phyloP scores from a whole-genome alignment of 805 yeast species.

The Candida namnaoensis region DNA sequence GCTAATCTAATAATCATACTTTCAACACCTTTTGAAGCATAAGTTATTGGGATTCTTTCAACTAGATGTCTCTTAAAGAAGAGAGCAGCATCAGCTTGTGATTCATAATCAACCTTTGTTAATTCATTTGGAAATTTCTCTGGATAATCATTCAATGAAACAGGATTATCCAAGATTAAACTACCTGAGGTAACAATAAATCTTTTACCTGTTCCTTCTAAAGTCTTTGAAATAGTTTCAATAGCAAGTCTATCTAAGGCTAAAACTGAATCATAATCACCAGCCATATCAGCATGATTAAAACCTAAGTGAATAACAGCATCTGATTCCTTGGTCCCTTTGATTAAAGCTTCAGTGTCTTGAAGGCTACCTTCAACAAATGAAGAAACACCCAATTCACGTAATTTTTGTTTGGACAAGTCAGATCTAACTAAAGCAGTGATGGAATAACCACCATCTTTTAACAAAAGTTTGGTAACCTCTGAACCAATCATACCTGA shows the following conservation, averaged over 20 bases:
- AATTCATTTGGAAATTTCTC: background rate
- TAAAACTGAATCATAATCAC: constrained; percentile 9
- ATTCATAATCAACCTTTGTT: background rate
- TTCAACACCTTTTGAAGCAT: constrained; percentile 19
- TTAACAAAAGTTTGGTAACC: constrained; percentile 12
- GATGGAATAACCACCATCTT: constrained; percentile 18
- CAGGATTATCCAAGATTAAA: constrained; percentile 1
- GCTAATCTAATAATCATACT: constrained; percentile 18
- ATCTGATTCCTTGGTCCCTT: constrained; percentile 22
- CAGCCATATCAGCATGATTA: constrained; percentile 18
- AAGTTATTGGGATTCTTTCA: constrained; percentile 9
- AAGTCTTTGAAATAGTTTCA: constrained; percentile 18
- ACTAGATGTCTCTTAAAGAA: constrained; percentile 5
- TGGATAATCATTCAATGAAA: constrained; percentile 5
- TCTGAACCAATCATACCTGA: constrained; percentile 24
- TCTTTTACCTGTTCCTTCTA: constrained; percentile 20
- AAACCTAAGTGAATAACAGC: constrained; percentile 30
- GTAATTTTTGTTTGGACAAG: constrained; percentile 18
- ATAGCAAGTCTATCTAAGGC: constrained; percentile 20
- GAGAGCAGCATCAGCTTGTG: no score
- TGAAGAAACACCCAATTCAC: constrained; percentile 15
- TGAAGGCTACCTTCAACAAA: constrained; percentile 21
- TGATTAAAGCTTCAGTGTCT: constrained; percentile 18
- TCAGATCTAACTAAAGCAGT: constrained; percentile 24
- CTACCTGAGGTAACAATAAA: constrained; percentile 20